Evolutionary conservation across 805 yeast genomes (phyloP).

Genomic region (Wickerhamomyces alni): DNA sequence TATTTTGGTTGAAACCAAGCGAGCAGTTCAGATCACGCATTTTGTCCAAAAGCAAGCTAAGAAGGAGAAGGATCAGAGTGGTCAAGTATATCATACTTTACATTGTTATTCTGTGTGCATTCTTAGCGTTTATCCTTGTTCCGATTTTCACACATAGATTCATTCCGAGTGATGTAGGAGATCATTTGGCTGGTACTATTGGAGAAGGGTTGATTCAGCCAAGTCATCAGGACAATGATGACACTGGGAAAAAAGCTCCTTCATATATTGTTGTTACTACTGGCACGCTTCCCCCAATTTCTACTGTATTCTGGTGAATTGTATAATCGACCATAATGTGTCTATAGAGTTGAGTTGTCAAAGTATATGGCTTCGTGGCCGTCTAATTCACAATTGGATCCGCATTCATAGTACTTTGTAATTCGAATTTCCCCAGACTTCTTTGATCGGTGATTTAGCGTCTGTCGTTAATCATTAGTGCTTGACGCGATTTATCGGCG

Average conservation of each 20-base stretch:
- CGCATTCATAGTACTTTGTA: too few relatives aligned
- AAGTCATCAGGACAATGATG: slow-evolving; percentile 52
- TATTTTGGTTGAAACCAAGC: slow-evolving; percentile 63
- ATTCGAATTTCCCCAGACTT: too few relatives aligned
- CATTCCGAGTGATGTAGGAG: slow-evolving; percentile 22
- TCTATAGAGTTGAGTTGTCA: too few relatives aligned
- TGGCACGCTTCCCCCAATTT: slow-evolving; percentile 27
- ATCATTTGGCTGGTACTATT: slow-evolving; percentile 17
- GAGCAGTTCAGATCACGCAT: slow-evolving; percentile 30
- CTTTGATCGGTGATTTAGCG: too few relatives aligned
- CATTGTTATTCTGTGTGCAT: slow-evolving; percentile 31
- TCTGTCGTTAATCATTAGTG: too few relatives aligned
- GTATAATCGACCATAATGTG: too few relatives aligned
- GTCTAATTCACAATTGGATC: too few relatives aligned
- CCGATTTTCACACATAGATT: slow-evolving; percentile 38
- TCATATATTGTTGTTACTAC: slow-evolving; percentile 33
- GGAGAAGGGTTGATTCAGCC: slow-evolving; percentile 52
- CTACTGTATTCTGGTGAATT: slow-evolving; percentile 24
- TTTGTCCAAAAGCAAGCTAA: slow-evolving; percentile 31
- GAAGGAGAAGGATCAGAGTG: slow-evolving; percentile 35
- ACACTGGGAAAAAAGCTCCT: slow-evolving; percentile 58
- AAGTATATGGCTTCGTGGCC: too few relatives aligned
- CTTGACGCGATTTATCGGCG: too few relatives aligned
- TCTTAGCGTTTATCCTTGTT: slow-evolving; percentile 35
- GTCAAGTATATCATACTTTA: slow-evolving; percentile 42